Evolutionary conservation across 1,139 yeast genomes (phyloP).

Genomic region (Blastobotrys serpentis): DNA sequence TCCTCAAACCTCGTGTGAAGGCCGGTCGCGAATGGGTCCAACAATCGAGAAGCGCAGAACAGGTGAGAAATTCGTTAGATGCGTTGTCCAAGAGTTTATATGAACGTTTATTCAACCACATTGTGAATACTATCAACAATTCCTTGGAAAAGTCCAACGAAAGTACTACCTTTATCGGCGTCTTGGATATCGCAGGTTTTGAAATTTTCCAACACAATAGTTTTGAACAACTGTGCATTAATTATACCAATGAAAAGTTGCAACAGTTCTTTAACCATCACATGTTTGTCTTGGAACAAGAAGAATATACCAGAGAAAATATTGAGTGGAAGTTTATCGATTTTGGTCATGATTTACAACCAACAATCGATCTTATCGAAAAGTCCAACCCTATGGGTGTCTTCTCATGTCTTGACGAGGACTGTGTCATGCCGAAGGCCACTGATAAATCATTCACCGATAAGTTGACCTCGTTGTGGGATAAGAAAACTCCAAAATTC

Average conservation of each 20-base stretch:
- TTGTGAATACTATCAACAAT: conserved; percentile 75
- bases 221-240: conserved; percentile 94
- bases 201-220: conserved; percentile 91
- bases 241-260: conserved; percentile 91
- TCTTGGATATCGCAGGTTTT: conserved; percentile 95
- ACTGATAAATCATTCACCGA: conserved; percentile 81
- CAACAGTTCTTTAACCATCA: conserved; percentile 98
- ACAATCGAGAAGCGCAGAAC: conserved; percentile 75
- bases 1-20: conserved; percentile 79
- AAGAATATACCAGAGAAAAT: conserved; percentile 88
- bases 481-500: conserved; percentile 58
- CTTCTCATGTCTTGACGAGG: conserved; percentile 89
- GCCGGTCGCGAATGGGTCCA: conserved; percentile 88
- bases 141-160: conserved; percentile 51
- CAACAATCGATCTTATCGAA: conserved; percentile 91
- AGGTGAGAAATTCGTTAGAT: conserved; percentile 78
- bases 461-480: conserved; percentile 67
- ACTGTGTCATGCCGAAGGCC: conserved; percentile 91
- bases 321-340: conserved; percentile 96
- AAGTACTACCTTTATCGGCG: conserved; percentile 73
- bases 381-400: conserved; percentile 74
- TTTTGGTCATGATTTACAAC: conserved; percentile 94
- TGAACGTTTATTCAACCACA: conserved; percentile 75
- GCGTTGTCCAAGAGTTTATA: conserved; percentile 86
- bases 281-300: conserved; percentile 94